Percentiles rank a stretch among this genome's conserved stretches.
Conservation (phyloP, 257 asterid genomes). For the Fraxinus excelsior region DNA sequence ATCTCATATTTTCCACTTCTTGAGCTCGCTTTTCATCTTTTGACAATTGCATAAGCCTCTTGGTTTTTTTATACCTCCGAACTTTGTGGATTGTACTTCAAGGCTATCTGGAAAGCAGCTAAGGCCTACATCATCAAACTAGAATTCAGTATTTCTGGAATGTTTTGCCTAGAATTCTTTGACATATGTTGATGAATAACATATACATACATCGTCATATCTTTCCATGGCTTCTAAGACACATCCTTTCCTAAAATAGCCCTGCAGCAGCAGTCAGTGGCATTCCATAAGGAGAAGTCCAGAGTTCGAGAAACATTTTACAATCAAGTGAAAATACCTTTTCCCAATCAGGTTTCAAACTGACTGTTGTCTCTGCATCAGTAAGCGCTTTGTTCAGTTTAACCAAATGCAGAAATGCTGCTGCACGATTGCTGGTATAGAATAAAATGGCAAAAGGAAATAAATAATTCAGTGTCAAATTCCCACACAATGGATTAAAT, state of each 20-base stretch:
- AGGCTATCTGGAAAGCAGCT: slow-evolving; percentile 73
- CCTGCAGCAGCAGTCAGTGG: slow-evolving; percentile 58
- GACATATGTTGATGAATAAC: slow-evolving; percentile 19
- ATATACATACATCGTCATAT: slow-evolving; percentile 73
- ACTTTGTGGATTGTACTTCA: slow-evolving; percentile 83
- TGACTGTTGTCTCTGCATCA: slow-evolving; percentile 88
- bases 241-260: slow-evolving; percentile 98
- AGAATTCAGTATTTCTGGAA: slow-evolving; percentile 6
- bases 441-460: slow-evolving; percentile 11
- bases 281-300: slow-evolving; percentile 17
- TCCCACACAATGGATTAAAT: no score
- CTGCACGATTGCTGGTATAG: slow-evolving; percentile 85
- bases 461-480: not conserved
- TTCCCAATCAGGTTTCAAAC: slow-evolving; percentile 95
- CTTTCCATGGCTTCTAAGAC: slow-evolving; percentile 93
- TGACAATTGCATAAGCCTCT: slow-evolving; percentile 71
- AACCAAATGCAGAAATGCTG: slow-evolving; percentile 91
- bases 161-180: slow-evolving; percentile 8
- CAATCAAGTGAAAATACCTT: slow-evolving; percentile 47
- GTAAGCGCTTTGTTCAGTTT: slow-evolving; percentile 90
- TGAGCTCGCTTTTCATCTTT: slow-evolving; percentile 75
- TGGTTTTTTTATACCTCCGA: slow-evolving; percentile 86
- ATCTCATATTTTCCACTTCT: slow-evolving; percentile 77
- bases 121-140: slow-evolving; percentile 58
- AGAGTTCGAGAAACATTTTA: not conserved